Evolutionary conservation across 192 early-diverging fungal genomes (phyloP), one percentile per base, ranked within the genome.

Genomic region (Coemansia sp.): DNA sequence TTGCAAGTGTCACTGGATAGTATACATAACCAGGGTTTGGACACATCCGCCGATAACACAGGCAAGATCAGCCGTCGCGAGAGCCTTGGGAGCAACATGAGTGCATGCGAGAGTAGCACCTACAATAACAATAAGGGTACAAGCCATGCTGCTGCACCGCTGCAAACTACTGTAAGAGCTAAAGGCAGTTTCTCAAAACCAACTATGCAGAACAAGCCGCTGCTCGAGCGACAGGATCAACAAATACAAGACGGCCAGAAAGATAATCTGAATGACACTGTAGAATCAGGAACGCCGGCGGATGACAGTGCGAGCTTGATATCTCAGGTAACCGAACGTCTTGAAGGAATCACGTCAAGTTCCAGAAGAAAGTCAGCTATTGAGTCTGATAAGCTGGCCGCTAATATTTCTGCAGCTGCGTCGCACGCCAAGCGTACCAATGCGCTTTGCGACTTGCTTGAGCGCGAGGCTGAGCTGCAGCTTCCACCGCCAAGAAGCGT

Each of bases 321-420:
- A 0, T 82, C 80, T 10, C 80, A 82, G 31, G 74, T 82, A 17
- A 76, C 74, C 23, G 80, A 82, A 42, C 54, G 73, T 11, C 68
- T 82, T 25, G 64, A 75, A 20, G 68, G 65, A 51, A 65, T 82
- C 27, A 67, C 30, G 24, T 59, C 66, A n/a, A 59, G 51, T 55
- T 17, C 71, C 5, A 62, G 11, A 46, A 17, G 11, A 60, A 17
- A 52, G n/a, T 11, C 57, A 67, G 55, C 46, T 20, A 17, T 3
- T 27, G 6, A 42, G 6, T 20, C 23, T 24, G 17, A 39, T 46
- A 25, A 23, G n/a, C 20, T 42, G 1, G 19, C 59, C 6, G 59
- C 24, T 22, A 36, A 20, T 11, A 20, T 29, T 2, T 56, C 57
- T 1, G 51, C 55, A 19, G 57, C 25, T 3, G 53, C 29, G 7